phyloP scores from a whole-genome alignment of 805 yeast genomes.

The Kazachstania kunashirensis region DNA sequence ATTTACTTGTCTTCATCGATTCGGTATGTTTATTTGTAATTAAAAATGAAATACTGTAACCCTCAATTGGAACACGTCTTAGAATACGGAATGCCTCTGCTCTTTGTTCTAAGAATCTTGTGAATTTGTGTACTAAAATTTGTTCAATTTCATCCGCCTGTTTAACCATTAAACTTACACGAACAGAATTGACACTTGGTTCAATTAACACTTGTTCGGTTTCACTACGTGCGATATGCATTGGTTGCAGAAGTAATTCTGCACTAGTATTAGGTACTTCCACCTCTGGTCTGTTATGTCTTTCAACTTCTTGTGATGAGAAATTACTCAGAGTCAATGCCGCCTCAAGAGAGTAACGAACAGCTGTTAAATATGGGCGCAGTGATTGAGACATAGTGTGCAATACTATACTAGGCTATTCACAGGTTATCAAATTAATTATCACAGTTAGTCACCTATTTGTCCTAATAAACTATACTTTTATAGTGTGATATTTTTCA shows the following conservation, averaged over 20 bases:
- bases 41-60: constrained; percentile 87
- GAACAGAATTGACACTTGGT: constrained; percentile 83
- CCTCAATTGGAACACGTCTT: constrained; percentile 82
- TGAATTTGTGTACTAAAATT: constrained; percentile 87
- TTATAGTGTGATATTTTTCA: too few relatives aligned
- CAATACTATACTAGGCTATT: too few relatives aligned
- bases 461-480: too few relatives aligned
- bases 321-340: constrained; percentile 89
- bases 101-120: constrained; percentile 86
- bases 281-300: constrained; percentile 95
- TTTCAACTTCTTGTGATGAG: constrained; percentile 89
- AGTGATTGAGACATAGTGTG: constrained; percentile 88
- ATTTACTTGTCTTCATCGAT: constrained; percentile 86
- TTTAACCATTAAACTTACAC: constrained; percentile 85
- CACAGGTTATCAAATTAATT: too few relatives aligned
- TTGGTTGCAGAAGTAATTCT: constrained; percentile 79
- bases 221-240: constrained; percentile 86
- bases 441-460: too few relatives aligned
- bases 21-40: constrained; percentile 93
- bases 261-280: constrained; percentile 72
- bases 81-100: constrained; percentile 90
- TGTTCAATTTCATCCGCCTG: constrained; percentile 97
- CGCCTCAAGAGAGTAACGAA: constrained; percentile 84
- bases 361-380: constrained; percentile 90
- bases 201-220: constrained; percentile 88